Percentiles rank a stretch among this genome's conserved stretches.
phyloP scores from a whole-genome alignment of 108 stramenopile species.

The Asterionellopsis glacialis region DNA sequence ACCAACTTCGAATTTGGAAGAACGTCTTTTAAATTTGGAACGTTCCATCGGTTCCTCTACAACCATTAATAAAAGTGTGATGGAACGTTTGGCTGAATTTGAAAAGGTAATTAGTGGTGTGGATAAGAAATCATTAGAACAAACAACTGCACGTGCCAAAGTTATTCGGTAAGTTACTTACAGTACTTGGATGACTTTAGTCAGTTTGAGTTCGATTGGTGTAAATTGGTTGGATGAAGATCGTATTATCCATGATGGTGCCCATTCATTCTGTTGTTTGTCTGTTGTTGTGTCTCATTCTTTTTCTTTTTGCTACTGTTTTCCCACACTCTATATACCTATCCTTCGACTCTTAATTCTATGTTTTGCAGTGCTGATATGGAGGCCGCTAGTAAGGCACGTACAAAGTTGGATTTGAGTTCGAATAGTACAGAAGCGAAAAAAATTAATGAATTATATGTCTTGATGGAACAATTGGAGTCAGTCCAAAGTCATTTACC shows the following conservation, averaged over 20 bases:
- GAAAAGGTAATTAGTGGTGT: slow-evolving; percentile 28
- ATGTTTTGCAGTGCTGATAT: slow-evolving; percentile 38
- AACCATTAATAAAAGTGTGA: slow-evolving; percentile 14
- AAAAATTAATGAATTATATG: slow-evolving; percentile 62
- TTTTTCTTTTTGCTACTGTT: not conserved
- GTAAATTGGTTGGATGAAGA: no score
- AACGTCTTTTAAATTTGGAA: slow-evolving; percentile 40
- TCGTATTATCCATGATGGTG: no score
- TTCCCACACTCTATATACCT: no score
- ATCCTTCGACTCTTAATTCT: no score
- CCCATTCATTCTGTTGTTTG: slow-evolving; percentile 2
- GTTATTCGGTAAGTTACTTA: slow-evolving; percentile 39
- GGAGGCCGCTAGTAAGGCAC: slow-evolving; percentile 63
- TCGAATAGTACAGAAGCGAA: slow-evolving; percentile 51
- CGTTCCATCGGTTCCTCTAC: slow-evolving; percentile 13
- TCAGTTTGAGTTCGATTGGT: no score
- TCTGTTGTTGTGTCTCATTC: not conserved
- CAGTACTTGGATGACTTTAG: no score
- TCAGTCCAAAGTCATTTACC: slow-evolving; percentile 59
- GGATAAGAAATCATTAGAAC: slow-evolving; percentile 32
- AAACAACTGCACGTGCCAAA: slow-evolving; percentile 47
- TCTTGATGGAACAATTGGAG: slow-evolving; percentile 66
- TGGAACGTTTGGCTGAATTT: slow-evolving; percentile 41
- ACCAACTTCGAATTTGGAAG: slow-evolving; percentile 16
- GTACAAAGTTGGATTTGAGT: slow-evolving; percentile 33